These are phyloP conservation scores for Endothia cerciana DNA, from an alignment of 2,329 filamentous ascomycete species.

Conservation along the genomic window DNA sequence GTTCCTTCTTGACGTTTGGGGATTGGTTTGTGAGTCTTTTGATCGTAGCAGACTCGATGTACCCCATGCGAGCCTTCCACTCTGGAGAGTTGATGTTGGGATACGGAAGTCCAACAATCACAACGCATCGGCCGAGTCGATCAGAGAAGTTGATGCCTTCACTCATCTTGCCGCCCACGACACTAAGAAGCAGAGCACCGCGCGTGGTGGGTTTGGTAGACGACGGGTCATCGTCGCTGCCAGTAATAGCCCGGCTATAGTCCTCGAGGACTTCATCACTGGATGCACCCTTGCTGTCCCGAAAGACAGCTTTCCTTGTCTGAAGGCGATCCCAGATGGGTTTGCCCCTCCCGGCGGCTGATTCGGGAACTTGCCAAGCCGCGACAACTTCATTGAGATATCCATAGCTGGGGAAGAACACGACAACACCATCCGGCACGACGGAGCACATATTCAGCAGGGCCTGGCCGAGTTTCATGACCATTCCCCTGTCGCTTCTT, in stretches of 20 bases:
- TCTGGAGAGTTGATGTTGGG: slow-evolving; percentile 88
- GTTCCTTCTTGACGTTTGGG: slow-evolving; percentile 24
- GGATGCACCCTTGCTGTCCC: slow-evolving; percentile 56
- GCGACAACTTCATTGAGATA: slow-evolving; percentile 78
- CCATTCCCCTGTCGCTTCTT: slow-evolving; percentile 69
- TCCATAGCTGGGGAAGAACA: slow-evolving; percentile 94
- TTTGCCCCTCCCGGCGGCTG: slow-evolving; percentile 36
- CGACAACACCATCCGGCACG: slow-evolving; percentile 87
- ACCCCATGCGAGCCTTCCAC: slow-evolving; percentile 90
- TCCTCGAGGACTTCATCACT: slow-evolving; percentile 73
- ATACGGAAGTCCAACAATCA: slow-evolving; percentile 91
- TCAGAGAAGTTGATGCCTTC: slow-evolving; percentile 99
- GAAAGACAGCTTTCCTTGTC: slow-evolving; percentile 65
- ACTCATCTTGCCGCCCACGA: slow-evolving; percentile 92
- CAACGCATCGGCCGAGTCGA: slow-evolving; percentile 81
- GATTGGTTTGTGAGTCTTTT: slow-evolving; percentile 38
- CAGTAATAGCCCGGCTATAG: slow-evolving; percentile 72
- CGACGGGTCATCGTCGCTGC: slow-evolving; percentile 39
- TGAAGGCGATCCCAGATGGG: slow-evolving; percentile 63
- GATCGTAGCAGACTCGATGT: slow-evolving; percentile 69
- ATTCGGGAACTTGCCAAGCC: slow-evolving; percentile 57
- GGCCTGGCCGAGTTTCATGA: slow-evolving; percentile 73
- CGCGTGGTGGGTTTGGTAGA: slow-evolving; percentile 34
- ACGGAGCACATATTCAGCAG: slow-evolving; percentile 72
- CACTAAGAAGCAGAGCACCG: slow-evolving; percentile 83